phyloP scores from a whole-genome alignment of 2,329 filamentous ascomycete genomes.

The Ascochyta clinopodiicola region DNA sequence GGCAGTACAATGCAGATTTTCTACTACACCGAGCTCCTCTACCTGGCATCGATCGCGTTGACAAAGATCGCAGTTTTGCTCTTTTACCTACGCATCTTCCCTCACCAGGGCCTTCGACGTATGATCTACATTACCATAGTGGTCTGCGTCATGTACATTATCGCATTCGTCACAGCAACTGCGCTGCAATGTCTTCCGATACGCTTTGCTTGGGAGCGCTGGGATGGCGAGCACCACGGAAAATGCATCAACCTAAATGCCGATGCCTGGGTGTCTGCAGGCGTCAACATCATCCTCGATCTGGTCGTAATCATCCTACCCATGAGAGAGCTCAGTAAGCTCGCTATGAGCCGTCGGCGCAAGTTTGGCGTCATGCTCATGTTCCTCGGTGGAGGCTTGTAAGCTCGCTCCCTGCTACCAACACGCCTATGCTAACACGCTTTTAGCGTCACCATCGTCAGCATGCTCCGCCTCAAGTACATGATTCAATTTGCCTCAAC shows the following conservation, averaged over 20 bases:
- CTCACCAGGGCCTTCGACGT: slow-evolving; percentile 23
- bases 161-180: slow-evolving; percentile 26
- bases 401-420: slow-evolving; percentile 19
- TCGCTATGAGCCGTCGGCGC: slow-evolving; percentile 37
- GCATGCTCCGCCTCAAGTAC: slow-evolving; percentile 52
- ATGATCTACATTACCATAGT: slow-evolving; percentile 24
- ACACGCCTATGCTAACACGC: background rate
- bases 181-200: slow-evolving; percentile 33
- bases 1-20: no score
- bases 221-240: slow-evolving; percentile 36
- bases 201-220: slow-evolving; percentile 30
- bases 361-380: slow-evolving; percentile 47
- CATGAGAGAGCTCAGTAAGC: slow-evolving; percentile 36
- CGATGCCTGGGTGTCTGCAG: slow-evolving; percentile 38
- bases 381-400: slow-evolving; percentile 50
- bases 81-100: slow-evolving; percentile 43
- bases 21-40: no score
- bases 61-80: slow-evolving; percentile 33
- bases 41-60: no score
- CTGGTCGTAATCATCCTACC: slow-evolving; percentile 41
- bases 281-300: slow-evolving; percentile 42
- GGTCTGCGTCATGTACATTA: slow-evolving; percentile 25
- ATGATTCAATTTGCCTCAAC: slow-evolving; percentile 53
- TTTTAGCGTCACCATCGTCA: slow-evolving; percentile 53
- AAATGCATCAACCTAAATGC: slow-evolving; percentile 34